Base-by-base conservation (phyloP, 2,329 filamentous ascomycete genomes). In the Sarocladiaceae sp. region DNA sequence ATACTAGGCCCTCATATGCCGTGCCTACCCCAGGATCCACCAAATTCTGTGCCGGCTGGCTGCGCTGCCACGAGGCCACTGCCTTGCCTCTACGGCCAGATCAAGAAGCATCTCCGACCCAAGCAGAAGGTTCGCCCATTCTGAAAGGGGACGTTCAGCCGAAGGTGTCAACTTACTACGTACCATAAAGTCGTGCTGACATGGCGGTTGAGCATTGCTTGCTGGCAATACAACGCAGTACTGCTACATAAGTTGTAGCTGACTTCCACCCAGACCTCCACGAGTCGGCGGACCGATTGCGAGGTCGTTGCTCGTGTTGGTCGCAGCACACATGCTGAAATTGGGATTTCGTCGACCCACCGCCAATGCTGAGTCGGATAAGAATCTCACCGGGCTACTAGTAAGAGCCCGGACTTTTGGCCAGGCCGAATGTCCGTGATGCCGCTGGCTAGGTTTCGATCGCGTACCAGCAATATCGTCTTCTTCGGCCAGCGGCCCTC, bases 1-100 rank as follows among this genome's bases (percentile, higher is more conserved):
- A 48, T 48, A 33, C 44, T 48, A 33, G 44, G 28, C 26, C 3
- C 4, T 48, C 18, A 48, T 48, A 48, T 48, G 44, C 44, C 44
- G 44, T 48, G 26, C n/a, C 44, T 48, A 48, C 44, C 44, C 44
- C 44, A 48, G 44, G 44, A 48, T 48, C 44, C 44, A 48, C 44
- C 44, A 18, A 13, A 6, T 29, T 48, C 28, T 15, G 44, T 26
- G 28, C 44, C 44, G 44, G 44, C 44, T 48, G 26, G 33, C 33
- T 18, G 44, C 44, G 44, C 26, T 48, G 44, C 44, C 44, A 48
- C 44, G 44, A 48, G 44, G 44, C 44, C 20, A 48, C 33, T 48
- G 28, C 40, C 40, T 44, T 48, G n/a, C 28, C 26, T 48, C 26
- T 33, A 33, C 26, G 17, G 44, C 44, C 44, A 31, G 44, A 48